Base-by-base conservation (phyloP, 2,329 filamentous ascomycete species). In the Botrytis sinoallii region DNA sequence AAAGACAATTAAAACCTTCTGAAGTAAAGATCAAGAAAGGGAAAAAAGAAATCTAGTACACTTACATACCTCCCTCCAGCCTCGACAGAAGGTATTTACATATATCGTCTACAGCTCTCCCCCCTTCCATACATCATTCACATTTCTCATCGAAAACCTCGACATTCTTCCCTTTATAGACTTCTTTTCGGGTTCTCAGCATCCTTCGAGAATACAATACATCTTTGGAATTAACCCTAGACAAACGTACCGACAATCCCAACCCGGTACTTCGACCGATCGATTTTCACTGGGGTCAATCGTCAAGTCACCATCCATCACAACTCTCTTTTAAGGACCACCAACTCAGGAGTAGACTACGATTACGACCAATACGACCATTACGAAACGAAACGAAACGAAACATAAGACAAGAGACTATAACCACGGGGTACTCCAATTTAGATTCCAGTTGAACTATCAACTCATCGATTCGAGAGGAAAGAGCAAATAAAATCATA, bases 1-100 rank as follows among this genome's bases (percentile, higher is more conserved):
- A 46, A 69, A 68, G 60, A 68, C 64, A 72, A 72, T 72, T 48
- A 72, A 72, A 69, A 22, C 52, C 35, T 72, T 65, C 70, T 71
- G 40, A 35, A 55, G 14, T 1, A 46, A 63, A 63, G 68, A 35
- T 35, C 32, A 48, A 63, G 69, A 44, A 71, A 32, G 52, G 40
- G 63, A 46, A 48, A 55, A 59, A 32, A 40, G 60, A n/a, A 67
- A 67, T 48, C 12, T 68, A 61, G 46, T 61, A 72, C 68, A 29
- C 52, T 18, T 72, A 61, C 71, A 72, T 72, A 69, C 44, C 63
- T 72, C 48, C 52, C 59, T 61, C 40, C 29, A 60, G 38, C 71
- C 55, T 60, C 46, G 68, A 70, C n/a, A 38, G 40, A 61, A 29
- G 29, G 61, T 46, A 61, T 61, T 44, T 70, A 70, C 55, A 59